These are phyloP conservation scores for Cercospora sp. DNA, from an alignment of 2,329 filamentous ascomycete species.

Conservation along the genomic window DNA sequence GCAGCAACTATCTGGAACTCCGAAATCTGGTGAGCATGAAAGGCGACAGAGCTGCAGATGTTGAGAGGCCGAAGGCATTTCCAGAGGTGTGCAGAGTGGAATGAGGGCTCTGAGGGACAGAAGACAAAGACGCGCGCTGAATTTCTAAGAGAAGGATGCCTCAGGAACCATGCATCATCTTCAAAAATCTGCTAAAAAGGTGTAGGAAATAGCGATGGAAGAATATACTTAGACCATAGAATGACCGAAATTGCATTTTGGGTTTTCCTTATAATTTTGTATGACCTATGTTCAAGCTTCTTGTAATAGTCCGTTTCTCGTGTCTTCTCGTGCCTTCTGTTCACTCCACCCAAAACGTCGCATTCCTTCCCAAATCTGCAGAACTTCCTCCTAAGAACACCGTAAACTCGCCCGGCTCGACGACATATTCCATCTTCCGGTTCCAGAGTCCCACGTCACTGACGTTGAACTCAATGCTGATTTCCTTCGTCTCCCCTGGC, in stretches of 20 bases:
- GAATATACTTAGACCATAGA: too few species aligned
- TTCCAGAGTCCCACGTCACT: constrained; percentile 58
- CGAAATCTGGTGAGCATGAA: not conserved
- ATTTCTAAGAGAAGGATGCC: too few species aligned
- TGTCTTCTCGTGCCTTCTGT: too few species aligned
- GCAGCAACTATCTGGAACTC: not conserved
- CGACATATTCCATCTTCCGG: constrained; percentile 66
- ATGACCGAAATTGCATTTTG: too few species aligned
- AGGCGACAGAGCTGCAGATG: not conserved
- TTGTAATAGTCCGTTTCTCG: too few species aligned
- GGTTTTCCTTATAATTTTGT: too few species aligned
- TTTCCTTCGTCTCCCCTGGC: constrained; percentile 25
- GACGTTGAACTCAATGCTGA: constrained; percentile 47
- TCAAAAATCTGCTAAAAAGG: too few species aligned
- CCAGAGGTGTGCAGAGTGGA: too few species aligned
- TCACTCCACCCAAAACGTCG: constrained; percentile 55
- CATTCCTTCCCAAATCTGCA: constrained; percentile 56
- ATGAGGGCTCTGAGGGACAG: too few species aligned
- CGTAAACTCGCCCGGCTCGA: constrained; percentile 69
- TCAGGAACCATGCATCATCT: too few species aligned
- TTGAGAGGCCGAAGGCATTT: not conserved
- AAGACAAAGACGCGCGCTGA: not conserved
- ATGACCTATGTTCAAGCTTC: too few species aligned
- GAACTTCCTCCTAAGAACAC: constrained; percentile 62
- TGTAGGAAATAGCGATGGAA: too few species aligned